Conservation (phyloP, 257 asterid species). For the Rehmannia glutinosa region DNA sequence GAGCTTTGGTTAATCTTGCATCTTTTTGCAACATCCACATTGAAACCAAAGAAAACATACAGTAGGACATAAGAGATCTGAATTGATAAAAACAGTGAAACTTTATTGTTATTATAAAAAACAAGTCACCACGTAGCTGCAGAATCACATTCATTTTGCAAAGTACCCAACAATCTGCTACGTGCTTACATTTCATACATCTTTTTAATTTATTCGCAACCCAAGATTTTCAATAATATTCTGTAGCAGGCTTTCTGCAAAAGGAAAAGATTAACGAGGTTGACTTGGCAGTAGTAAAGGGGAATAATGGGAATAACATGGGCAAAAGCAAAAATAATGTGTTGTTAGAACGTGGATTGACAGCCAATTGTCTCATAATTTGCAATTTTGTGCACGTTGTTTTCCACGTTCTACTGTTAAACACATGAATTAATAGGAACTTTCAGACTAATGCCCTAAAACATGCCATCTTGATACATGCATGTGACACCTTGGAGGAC, state of each 20-base stretch:
- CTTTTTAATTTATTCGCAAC: too few relatives aligned
- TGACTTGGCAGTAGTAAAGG: not conserved
- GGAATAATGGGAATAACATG: not conserved
- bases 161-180: too few relatives aligned
- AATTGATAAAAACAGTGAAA: not conserved
- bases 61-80: too few relatives aligned
- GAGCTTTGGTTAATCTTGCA: too few relatives aligned
- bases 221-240: too few relatives aligned
- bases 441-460: not conserved
- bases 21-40: too few relatives aligned
- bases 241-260: too few relatives aligned
- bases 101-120: not conserved
- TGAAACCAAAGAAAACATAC: too few relatives aligned
- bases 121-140: not conserved
- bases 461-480: not conserved
- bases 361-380: conserved; percentile 13
- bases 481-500: not conserved
- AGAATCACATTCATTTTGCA: too few relatives aligned
- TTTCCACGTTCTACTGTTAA: not conserved
- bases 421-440: not conserved
- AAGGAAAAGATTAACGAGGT: not conserved
- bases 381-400: not conserved
- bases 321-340: not conserved
- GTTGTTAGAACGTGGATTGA: conserved; percentile 22
- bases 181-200: not conserved